Evolutionary conservation across 2,329 filamentous ascomycete genomes (phyloP).

Genomic region (Microdochium nivale): DNA sequence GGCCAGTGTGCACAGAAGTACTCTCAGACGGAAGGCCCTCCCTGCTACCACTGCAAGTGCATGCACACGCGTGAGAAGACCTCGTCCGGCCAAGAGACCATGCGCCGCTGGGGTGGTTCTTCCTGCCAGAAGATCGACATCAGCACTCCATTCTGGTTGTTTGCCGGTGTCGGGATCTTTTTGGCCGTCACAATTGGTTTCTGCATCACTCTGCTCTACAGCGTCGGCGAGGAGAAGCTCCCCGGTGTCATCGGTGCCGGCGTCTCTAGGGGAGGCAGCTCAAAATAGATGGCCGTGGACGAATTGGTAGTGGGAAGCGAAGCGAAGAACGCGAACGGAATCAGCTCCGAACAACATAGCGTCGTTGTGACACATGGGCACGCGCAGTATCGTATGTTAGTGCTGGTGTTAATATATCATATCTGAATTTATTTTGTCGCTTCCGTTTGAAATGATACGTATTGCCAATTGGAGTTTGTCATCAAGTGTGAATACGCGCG

Average conservation of each 20-base stretch:
- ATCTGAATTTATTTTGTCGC: too few species aligned
- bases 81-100: constrained; percentile 35
- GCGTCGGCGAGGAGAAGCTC: constrained; percentile 76
- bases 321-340: not conserved
- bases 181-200: constrained; percentile 61
- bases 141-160: constrained; percentile 80
- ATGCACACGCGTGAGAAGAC: constrained; percentile 42
- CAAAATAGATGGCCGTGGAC: not conserved
- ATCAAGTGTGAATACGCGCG: too few species aligned
- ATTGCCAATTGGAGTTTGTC: too few species aligned
- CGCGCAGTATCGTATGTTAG: too few species aligned
- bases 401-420: too few species aligned
- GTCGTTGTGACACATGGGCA: too few species aligned
- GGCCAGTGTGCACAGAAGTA: constrained; percentile 67
- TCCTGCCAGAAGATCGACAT: constrained; percentile 90
- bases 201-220: constrained; percentile 70
- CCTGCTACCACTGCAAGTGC: constrained; percentile 78
- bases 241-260: constrained; percentile 95
- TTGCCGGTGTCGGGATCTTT: constrained; percentile 64
- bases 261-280: constrained; percentile 48
- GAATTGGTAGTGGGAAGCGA: not conserved
- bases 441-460: too few species aligned
- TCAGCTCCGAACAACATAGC: not conserved
- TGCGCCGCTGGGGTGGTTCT: constrained; percentile 72
- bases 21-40: constrained; percentile 25